Conservation (phyloP, 1,139 yeast genomes). For the Diutina sp. region DNA sequence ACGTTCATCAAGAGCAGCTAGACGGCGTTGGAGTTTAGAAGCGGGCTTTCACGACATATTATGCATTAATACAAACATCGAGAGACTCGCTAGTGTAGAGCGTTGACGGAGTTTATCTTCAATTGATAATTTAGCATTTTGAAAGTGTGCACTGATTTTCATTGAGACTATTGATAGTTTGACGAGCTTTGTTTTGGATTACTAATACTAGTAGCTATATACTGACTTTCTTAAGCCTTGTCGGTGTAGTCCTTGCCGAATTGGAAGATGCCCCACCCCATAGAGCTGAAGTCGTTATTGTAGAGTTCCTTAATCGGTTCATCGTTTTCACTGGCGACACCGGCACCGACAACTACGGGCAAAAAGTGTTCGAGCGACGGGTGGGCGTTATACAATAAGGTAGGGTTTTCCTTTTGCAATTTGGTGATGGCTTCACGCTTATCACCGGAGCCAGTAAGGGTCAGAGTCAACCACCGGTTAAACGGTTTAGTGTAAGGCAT, state of each 20-base stretch:
- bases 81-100: neutral
- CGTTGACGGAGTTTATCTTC: too few relatives aligned
- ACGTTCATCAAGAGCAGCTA: conserved; percentile 19
- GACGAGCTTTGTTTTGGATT: too few relatives aligned
- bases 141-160: too few relatives aligned
- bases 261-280: conserved; percentile 62
- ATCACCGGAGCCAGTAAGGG: conserved; percentile 11
- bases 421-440: conserved; percentile 10
- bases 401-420: conserved; percentile 15
- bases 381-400: conserved; percentile 42
- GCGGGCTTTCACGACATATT: neutral
- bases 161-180: too few relatives aligned
- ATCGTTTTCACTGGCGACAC: conserved; percentile 26
- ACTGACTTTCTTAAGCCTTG: neutral
- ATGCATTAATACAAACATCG: neutral
- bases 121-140: too few relatives aligned
- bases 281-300: conserved; percentile 26
- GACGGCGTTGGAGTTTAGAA: neutral
- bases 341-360: conserved; percentile 59
- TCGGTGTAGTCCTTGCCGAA: conserved; percentile 14
- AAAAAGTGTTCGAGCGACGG: conserved; percentile 66
- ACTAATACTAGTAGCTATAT: neutral
- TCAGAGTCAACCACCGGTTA: conserved; percentile 26
- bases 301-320: conserved; percentile 32
- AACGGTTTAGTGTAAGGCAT: conserved; percentile 41